A percentile compares a stretch with the other conserved stretches of the same genome.
These are phyloP conservation scores for Suillus ampliporus DNA, from an alignment of 768 basidiomycete species.

Conservation along the genomic window DNA sequence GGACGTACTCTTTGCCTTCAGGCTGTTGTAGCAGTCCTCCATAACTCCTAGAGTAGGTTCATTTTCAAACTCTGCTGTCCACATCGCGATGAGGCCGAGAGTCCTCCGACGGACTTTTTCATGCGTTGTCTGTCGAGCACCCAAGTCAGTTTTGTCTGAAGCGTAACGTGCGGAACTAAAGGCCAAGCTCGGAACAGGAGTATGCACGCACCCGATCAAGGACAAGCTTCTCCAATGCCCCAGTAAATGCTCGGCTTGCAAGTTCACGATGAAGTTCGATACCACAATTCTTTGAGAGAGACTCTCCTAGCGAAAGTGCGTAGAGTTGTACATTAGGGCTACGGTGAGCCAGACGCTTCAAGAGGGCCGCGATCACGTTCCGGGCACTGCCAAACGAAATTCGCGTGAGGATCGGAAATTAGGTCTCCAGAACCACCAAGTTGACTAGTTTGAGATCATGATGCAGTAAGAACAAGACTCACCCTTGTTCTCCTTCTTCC, in stretches of 20 bases:
- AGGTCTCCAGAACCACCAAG: not conserved
- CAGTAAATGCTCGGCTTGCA: slow-evolving; percentile 88
- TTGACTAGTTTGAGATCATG: slow-evolving; percentile 9
- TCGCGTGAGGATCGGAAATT: slow-evolving; percentile 22
- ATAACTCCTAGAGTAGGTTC: slow-evolving; percentile 86
- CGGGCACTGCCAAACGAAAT: slow-evolving; percentile 66
- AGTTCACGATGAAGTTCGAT: slow-evolving; percentile 84
- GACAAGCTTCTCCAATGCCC: slow-evolving; percentile 84
- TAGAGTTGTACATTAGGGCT: slow-evolving; percentile 98
- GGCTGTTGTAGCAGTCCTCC: slow-evolving; percentile 83
- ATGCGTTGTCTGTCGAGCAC: slow-evolving; percentile 73
- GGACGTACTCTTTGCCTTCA: slow-evolving; percentile 80
- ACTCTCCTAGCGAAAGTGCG: slow-evolving; percentile 84
- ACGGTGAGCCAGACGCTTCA: slow-evolving; percentile 92
- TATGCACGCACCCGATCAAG: slow-evolving; percentile 75
- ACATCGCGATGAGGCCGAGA: slow-evolving; percentile 73
- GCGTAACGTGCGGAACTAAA: not conserved
- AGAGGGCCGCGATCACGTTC: slow-evolving; percentile 79
- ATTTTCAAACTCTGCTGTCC: slow-evolving; percentile 85
- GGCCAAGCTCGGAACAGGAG: not conserved
- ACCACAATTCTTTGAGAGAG: slow-evolving; percentile 91
- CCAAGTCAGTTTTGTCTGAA: slow-evolving; percentile 18
- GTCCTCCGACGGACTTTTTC: slow-evolving; percentile 86
- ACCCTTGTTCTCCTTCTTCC: slow-evolving; percentile 90
- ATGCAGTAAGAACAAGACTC: slow-evolving; percentile 27